Conservation (phyloP, 345 rosid species). For the Aquilaria sinensis region DNA sequence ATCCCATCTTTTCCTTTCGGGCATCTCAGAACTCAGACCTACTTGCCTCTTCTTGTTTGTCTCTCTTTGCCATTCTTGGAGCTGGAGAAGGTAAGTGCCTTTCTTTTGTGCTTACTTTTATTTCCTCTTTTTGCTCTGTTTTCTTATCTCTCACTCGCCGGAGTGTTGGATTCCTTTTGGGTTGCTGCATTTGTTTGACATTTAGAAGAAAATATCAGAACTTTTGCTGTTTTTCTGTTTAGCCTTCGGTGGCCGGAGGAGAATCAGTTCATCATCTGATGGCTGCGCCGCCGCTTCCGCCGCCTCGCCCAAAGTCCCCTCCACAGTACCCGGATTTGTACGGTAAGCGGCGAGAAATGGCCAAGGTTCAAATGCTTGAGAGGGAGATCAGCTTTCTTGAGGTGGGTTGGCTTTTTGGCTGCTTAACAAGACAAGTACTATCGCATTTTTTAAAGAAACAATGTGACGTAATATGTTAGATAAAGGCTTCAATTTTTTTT, state of each 20-base stretch:
- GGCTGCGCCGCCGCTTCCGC: slow-evolving; percentile 47
- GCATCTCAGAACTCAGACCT: slow-evolving; percentile 25
- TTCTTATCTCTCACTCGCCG: not conserved
- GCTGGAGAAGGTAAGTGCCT: not conserved
- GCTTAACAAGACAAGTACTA: not conserved
- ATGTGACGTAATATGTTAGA: too few relatives aligned
- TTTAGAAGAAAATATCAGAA: not conserved
- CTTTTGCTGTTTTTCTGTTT: not conserved
- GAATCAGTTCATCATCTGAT: slow-evolving; percentile 18
- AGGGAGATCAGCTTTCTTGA: slow-evolving; percentile 85
- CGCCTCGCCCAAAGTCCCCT: slow-evolving; percentile 85
- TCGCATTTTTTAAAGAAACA: not conserved
- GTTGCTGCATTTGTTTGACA: slow-evolving; percentile 6
- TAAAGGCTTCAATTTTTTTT: too few relatives aligned
- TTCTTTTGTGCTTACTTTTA: not conserved
- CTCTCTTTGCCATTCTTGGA: slow-evolving; percentile 8
- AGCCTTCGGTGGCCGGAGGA: slow-evolving; percentile 2
- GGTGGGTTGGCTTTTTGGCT: slow-evolving; percentile 39
- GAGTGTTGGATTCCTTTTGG: not conserved
- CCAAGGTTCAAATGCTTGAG: slow-evolving; percentile 87
- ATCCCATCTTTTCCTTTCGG: not conserved
- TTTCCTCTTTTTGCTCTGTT: not conserved
- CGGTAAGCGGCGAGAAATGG: slow-evolving; percentile 72
- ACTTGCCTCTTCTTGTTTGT: slow-evolving; percentile 29
- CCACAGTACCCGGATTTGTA: slow-evolving; percentile 95